Evolutionary conservation across 2,329 filamentous ascomycete genomes (phyloP), one percentile per base, ranked within the genome.

Genomic region (Zasmidium citrigriseum): DNA sequence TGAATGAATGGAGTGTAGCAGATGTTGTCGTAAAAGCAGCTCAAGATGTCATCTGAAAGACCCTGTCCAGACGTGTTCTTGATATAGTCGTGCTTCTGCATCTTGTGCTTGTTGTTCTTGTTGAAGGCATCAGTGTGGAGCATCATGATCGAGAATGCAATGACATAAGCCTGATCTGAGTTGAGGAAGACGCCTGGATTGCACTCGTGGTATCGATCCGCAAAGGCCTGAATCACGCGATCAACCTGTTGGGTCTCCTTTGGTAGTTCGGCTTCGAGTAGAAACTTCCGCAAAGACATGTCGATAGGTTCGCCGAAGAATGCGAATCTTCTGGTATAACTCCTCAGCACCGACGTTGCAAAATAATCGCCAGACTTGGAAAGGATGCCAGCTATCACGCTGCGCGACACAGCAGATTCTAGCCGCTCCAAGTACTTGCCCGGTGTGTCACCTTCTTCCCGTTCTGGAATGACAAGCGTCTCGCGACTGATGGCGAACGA

Each of bases 101-200:
- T 99, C 76, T 99, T 99, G 74, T 95, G 86, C 78, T 98, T 98
- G 78, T 98, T 98, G 79, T 98, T 99, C 77, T 96, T 96, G 81
- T 99, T 99, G 85, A 98, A 98, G n/a, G 96, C 91, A 72, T 99
- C 95, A 0, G 95, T 98, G 69, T 99, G 95, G 29, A 99, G 81
- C 66, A 99, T 97, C 59, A 99, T 84, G 57, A 99, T 86, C 1
- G 93, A 98, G 72, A 99, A 99, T 16, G 93, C 92, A 64, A 98
- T 93, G 69, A 98, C 96, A 73, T 98, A 97, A n/a, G 95, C 93
- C 76, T 97, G 91, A 70, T 98, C 95, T 52, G 92, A 86, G 29
- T 88, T 88, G 22, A 89, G 84, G 75, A 96, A 99, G 60, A 99
- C 96, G 41, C 95, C 93, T 2, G 95, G 95, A 68, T 99, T 99